Base-by-base conservation (phyloP, 106 monocot genomes). In the Dendrobium huoshanense region DNA sequence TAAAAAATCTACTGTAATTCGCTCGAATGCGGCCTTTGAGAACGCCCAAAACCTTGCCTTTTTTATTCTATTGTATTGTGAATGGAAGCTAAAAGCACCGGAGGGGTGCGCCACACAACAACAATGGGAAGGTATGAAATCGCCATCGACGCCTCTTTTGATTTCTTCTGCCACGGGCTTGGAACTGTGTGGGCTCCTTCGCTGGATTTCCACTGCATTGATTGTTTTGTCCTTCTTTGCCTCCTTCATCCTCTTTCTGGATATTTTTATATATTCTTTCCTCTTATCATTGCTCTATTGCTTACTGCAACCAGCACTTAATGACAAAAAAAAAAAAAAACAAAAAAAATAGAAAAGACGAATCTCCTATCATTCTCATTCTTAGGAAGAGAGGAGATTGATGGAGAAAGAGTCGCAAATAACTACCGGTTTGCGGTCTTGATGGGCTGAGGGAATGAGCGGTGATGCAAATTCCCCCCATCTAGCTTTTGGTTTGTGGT, bases 281-380 rank as follows among this genome's bases (percentile, higher is more conserved):
- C 4, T 73, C 73, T 73, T 3, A 15, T 73, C 17, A 2, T 17
- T 10, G 73, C 73, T 3, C 41, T 19, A 1, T 17, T 10, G 73
- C 73, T 7, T 19, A 31, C 41, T 41, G 17, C 73, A 3, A 73
- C 41, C 41, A 41, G 73, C 13, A 41, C 13, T 42, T 67, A 67
- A 11, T n/a, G 7, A 31, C 22, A 25, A 10, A 29, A 6, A 27
- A 67, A 67, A n/a, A 29, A 29, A 29, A 29, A 27, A 27, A 27
- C 0, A 27, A 27, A 27, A 27, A 67, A 67, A 19, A 19, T 19
- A 65, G 27, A 67, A 73, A 73, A 15, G 41, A 41, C 5, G 73
- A 73, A 73, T 73, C 73, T 73, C 73, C 73, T 41, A 40, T 73
- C 37, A 37, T 37, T 41, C 73, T 73, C 73, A 41, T 16, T 73